A percentile compares a stretch with the other conserved stretches of the same genome.
Conservation (phyloP, 2,329 filamentous ascomycete genomes). For the Helicocarpus griseus region DNA sequence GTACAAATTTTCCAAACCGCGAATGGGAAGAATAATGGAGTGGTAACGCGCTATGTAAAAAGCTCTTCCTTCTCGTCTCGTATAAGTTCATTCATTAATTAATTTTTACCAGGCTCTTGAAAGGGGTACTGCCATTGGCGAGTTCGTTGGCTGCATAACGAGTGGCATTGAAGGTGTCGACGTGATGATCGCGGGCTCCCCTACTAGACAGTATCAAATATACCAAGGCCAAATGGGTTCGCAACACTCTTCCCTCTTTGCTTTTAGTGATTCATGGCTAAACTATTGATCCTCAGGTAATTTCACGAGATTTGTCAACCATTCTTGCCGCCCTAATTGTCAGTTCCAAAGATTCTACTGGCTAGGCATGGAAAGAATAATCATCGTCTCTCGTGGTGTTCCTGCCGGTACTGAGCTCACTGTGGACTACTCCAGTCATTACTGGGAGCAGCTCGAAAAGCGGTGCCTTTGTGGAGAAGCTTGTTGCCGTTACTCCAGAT, state of each 20-base stretch:
- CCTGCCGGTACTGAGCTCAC: conserved; percentile 46
- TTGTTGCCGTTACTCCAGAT: conserved; percentile 31
- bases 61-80: neutral
- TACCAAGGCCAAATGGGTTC: conserved; percentile 41
- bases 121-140: conserved; percentile 43
- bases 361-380: conserved; percentile 45
- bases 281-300: conserved; percentile 32
- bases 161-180: conserved; percentile 43
- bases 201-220: conserved; percentile 41
- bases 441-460: conserved; percentile 49
- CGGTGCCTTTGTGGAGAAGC: conserved; percentile 45
- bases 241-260: neutral
- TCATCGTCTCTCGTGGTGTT: conserved; percentile 48
- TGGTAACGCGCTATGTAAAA: conserved; percentile 24
- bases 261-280: neutral
- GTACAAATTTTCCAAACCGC: conserved; percentile 46
- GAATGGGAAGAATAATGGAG: conserved; percentile 47
- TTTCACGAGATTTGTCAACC: conserved; percentile 50
- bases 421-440: conserved; percentile 49
- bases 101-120: conserved; percentile 35
- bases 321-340: conserved; percentile 49
- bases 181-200: conserved; percentile 43
- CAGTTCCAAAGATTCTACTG: conserved; percentile 50
- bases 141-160: conserved; percentile 48
- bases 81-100: neutral